Base-by-base conservation (phyloP, 306 rosid genomes). In the Phaseolus lunatus region DNA sequence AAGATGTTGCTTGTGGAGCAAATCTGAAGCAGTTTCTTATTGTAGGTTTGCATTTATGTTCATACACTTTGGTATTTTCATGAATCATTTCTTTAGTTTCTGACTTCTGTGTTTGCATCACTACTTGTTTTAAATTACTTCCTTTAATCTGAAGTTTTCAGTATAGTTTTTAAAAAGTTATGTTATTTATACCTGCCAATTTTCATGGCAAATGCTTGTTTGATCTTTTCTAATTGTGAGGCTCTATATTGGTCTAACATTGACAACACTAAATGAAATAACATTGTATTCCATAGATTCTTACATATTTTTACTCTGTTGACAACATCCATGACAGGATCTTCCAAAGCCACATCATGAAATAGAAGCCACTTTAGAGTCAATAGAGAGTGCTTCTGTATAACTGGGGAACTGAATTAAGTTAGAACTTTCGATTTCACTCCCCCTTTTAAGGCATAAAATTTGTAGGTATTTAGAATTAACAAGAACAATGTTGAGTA, bases 1-100 rank as follows among this genome's bases (percentile, higher is more conserved):
- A 94, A 82, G 93, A 94, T 89, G 76, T 89, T 80, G 75, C 98
- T 24, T 84, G 89, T 84, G 90, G 83, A 73, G 92, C 96, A 81
- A 88, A 92, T 80, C 56, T 92, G 87, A 92, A 94, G 88, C 90
- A 86, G 57, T 78, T 94, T 58, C 76, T 92, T 65, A 43, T 80
- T 83, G 98, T 94, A 88, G 12, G 88, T 77, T 84, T 35, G 39
- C 61, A 43, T 22, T 72, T 39, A 26, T 35, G 15, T 19, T 66
- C 7, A 16, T 59, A 35, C 61, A 53, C 70, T 58, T 41, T 37
- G 16, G n/a, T 44, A n/a, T 18, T 72, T 7, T 45, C 48, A 52
- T 77, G 35, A 44, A 31, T 57, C 41, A 29, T 37, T 58, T 12
- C 26, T 75, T 37, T 39, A 27, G 58, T 5, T 48, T 68, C 23